These are phyloP conservation scores for Senna siamea DNA, from an alignment of 306 rosid genomes.

Conservation along the genomic window DNA sequence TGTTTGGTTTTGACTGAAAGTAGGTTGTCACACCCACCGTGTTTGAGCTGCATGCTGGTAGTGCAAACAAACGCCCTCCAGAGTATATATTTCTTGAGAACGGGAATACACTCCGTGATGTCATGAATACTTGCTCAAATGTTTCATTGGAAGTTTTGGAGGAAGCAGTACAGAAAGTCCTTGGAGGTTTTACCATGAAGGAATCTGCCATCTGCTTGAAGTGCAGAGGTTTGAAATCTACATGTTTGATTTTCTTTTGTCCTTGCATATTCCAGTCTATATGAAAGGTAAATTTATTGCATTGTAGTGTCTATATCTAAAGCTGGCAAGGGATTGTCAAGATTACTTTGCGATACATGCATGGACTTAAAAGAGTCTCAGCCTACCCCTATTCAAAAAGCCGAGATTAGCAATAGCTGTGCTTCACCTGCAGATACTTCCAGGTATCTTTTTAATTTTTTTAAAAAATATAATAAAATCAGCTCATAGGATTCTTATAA, in stretches of 20 bases:
- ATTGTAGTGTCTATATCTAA: slow-evolving; percentile 44
- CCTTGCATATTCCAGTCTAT: slow-evolving; percentile 15
- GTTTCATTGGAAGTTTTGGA: slow-evolving; percentile 56
- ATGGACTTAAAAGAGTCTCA: slow-evolving; percentile 47
- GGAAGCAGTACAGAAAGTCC: slow-evolving; percentile 55
- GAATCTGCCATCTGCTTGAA: slow-evolving; percentile 65
- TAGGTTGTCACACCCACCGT: slow-evolving; percentile 77
- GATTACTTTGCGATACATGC: slow-evolving; percentile 69
- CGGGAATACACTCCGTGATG: slow-evolving; percentile 76
- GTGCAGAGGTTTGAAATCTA: slow-evolving; percentile 72
- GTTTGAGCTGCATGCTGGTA: slow-evolving; percentile 92
- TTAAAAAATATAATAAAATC: neutral
- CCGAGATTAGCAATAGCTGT: slow-evolving; percentile 29
- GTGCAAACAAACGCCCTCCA: slow-evolving; percentile 83
- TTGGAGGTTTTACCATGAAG: slow-evolving; percentile 58
- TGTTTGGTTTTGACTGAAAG: slow-evolving; percentile 31
- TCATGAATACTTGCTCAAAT: slow-evolving; percentile 62
- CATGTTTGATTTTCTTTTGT: slow-evolving; percentile 26
- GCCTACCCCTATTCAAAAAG: slow-evolving; percentile 35
- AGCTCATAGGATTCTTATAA: neutral
- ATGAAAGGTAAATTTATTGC: slow-evolving; percentile 23
- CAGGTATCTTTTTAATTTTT: slow-evolving; percentile 32
- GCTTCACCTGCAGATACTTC: slow-evolving; percentile 28
- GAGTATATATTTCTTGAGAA: slow-evolving; percentile 76
- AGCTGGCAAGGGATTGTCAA: slow-evolving; percentile 45